Base-by-base conservation (phyloP, 1,139 yeast species). In the Saccharomyces hybrid region DNA sequence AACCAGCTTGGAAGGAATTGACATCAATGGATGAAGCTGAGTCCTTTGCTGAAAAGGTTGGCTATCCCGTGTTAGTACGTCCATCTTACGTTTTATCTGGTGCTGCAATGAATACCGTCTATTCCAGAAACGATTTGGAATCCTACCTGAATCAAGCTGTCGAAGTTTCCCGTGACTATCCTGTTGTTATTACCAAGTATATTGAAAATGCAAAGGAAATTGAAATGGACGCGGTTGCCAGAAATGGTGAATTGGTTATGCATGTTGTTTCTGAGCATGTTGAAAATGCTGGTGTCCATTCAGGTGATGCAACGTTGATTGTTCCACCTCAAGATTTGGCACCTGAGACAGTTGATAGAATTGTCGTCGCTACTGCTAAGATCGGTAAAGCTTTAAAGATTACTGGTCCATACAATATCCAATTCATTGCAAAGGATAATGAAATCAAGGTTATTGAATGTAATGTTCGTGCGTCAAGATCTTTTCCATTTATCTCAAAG, bases 241-340 rank as follows among this genome's bases (percentile, higher is more conserved):
- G 82, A 71, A 89, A 93, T 68, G 99, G 99, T 75, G 83, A 90
- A 73, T 79, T 93, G 77, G 82, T 93, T 63, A 89, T 93, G 93
- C 99, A 93, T 71, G 98, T 90, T 71, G 96, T 93, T 58, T 90
- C 97, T 56, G 99, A 95, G 75, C 99, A 93, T 72, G 98, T 93
- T 67, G 99, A 93, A 75, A 93, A 93, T 70, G 99, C 99, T 29
- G 99, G 99, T 82, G 97, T 93, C 55, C 99, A 93, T 75, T 93
- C 99, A 57, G 99, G 99, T 79, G 99, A 93, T 75, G 99, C 99
- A 59, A 93, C 99, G 51, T 78, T 93, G 70, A 86, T 93, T 73
- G 96, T 93, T 58, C 99, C 99, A 57, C 97, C 98, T 50, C 98
- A 91, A 76, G 96, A 89, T 73, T 81, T 93, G 69, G 95, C 86